Percentiles rank a stretch among this genome's conserved stretches.
Conservation (phyloP, 352 stramenopile species). For the Pythium phragmitis region DNA sequence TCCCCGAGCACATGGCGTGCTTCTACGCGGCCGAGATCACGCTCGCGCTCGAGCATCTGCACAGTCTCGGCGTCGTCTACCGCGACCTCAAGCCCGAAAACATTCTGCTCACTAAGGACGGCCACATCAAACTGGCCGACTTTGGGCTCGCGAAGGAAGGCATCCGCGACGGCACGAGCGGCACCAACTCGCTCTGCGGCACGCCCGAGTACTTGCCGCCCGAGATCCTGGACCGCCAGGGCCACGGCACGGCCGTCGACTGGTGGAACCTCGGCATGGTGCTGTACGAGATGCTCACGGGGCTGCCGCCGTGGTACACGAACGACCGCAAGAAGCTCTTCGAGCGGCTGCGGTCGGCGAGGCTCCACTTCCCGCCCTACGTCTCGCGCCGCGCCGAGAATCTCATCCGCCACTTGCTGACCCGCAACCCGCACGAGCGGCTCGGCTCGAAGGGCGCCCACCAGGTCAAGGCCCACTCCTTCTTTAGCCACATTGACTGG, state of each 20-base stretch:
- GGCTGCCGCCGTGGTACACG: constrained; percentile 90
- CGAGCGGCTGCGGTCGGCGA: constrained; percentile 84
- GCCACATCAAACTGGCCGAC: constrained; percentile 97
- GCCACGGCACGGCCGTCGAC: constrained; percentile 47
- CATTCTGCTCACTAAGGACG: constrained; percentile 79
- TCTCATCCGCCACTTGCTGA: constrained; percentile 84
- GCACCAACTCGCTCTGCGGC: constrained; percentile 43
- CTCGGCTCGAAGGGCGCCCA: constrained; percentile 74
- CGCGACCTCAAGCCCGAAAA: constrained; percentile 98
- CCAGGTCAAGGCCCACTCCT: constrained; percentile 86
- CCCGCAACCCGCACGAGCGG: constrained; percentile 75
- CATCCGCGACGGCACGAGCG: constrained; percentile 17
- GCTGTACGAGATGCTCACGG: constrained; percentile 55
- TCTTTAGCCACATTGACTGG: constrained; percentile 84
- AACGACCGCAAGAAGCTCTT: constrained; percentile 92
- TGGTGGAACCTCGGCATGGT: constrained; percentile 55
- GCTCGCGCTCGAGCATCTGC: constrained; percentile 93
- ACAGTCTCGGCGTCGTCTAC: constrained; percentile 95
- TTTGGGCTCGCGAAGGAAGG: constrained; percentile 90
- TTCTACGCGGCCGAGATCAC: constrained; percentile 98
- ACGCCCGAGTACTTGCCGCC: constrained; percentile 61
- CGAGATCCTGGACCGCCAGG: constrained; percentile 40
- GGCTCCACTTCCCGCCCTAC: constrained; percentile 74
- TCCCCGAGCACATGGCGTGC: constrained; percentile 58
- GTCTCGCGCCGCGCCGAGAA: constrained; percentile 48